Evolutionary conservation across 345 rosid species (phyloP).

Genomic region (Bruguiera gymnorhiza): DNA sequence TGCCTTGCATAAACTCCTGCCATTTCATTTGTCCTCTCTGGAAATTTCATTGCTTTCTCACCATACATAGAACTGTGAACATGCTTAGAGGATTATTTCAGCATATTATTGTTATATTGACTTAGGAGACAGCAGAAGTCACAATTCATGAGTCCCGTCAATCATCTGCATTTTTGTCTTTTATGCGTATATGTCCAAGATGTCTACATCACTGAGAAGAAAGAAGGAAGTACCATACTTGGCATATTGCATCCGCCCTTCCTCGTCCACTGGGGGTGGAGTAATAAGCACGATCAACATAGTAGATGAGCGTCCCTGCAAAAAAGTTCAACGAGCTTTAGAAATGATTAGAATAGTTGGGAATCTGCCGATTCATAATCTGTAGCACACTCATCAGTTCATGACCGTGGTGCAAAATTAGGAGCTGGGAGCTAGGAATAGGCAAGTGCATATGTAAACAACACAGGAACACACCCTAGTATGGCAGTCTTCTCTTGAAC

Average conservation of each 20-base stretch:
- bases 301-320: constrained; percentile 62
- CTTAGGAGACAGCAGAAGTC: not conserved
- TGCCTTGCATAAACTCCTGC: constrained; percentile 70
- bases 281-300: constrained; percentile 76
- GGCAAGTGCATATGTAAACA: no score
- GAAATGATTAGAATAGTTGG: not conserved
- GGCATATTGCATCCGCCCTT: constrained; percentile 58
- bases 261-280: constrained; percentile 83
- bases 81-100: constrained; percentile 8
- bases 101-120: not conserved
- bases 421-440: not conserved
- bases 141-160: no score
- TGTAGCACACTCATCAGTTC: no score
- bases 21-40: constrained; percentile 75
- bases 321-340: constrained; percentile 9
- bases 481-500: no score
- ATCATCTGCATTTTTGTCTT: not conserved
- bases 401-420: no score
- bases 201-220: not conserved
- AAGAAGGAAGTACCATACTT: constrained; percentile 34
- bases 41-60: constrained; percentile 59
- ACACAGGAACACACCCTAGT: no score
- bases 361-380: not conserved
- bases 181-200: not conserved
- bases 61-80: constrained; percentile 61